These are phyloP conservation scores for Cryptococcus sp. DNA, from an alignment of 1,284 basidiomycete species.

Conservation along the genomic window DNA sequence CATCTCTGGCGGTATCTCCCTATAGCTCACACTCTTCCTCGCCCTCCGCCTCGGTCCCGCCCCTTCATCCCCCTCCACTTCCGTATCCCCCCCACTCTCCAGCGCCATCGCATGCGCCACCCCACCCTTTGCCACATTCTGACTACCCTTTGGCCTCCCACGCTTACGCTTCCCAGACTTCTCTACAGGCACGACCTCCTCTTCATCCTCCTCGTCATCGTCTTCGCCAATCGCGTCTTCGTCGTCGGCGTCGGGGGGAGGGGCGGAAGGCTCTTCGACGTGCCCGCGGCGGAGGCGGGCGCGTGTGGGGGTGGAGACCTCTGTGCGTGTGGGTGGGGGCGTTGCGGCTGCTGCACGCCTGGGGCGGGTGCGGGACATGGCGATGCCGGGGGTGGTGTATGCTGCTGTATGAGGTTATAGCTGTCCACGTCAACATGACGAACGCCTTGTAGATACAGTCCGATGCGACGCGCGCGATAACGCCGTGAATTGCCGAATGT, in stretches of 20 bases:
- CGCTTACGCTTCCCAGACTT: neutral
- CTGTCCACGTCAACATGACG: no score
- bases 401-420: no score
- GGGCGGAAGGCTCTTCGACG: neutral
- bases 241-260: constrained; percentile 1
- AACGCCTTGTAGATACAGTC: no score
- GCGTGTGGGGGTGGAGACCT: neutral
- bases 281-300: neutral
- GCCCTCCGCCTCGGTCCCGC: constrained; percentile 3
- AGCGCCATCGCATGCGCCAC: neutral
- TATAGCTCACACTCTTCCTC: constrained; percentile 22
- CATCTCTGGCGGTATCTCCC: constrained; percentile 14
- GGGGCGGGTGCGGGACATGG: neutral
- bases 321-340: neutral
- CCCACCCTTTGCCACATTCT: constrained; percentile 18
- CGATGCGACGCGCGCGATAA: no score
- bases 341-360: neutral
- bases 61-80: constrained; percentile 15
- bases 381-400: constrained; percentile 1
- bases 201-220: constrained; percentile 12
- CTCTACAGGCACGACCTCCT: neutral
- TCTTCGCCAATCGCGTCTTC: constrained; percentile 15
- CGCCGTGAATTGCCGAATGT: no score
- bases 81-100: constrained; percentile 16
- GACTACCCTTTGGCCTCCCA: constrained; percentile 3